Percentiles rank a stretch among this genome's conserved stretches.
Evolutionary conservation across 352 stramenopile genomes (phyloP).

Genomic region (Globisporangium radiosum): DNA sequence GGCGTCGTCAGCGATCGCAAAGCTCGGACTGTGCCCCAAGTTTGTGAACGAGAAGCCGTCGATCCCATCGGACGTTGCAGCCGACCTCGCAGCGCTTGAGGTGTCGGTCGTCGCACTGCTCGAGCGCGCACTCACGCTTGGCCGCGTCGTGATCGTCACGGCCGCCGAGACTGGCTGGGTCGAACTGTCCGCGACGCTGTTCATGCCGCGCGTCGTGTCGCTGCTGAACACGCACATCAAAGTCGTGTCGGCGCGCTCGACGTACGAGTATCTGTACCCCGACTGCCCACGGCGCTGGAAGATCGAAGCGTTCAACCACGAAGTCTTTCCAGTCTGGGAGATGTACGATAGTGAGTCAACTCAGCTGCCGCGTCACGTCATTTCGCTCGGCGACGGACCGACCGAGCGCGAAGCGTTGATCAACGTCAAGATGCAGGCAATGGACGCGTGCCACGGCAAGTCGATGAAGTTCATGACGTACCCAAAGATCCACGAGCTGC

Average conservation of each 20-base stretch:
- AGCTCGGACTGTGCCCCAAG: conserved; percentile 75
- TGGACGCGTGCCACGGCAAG: conserved; percentile 76
- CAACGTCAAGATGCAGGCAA: conserved; percentile 80
- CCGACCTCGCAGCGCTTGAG: conserved; percentile 71
- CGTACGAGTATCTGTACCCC: conserved; percentile 86
- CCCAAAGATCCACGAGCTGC: conserved; percentile 78
- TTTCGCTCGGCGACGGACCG: conserved; percentile 75
- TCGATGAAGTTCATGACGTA: conserved; percentile 87
- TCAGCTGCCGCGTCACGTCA: conserved; percentile 51
- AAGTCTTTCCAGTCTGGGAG: conserved; percentile 76
- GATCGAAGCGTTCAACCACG: conserved; percentile 84
- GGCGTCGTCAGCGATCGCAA: conserved; percentile 75
- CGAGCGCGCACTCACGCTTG: conserved; percentile 58
- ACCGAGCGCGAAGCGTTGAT: conserved; percentile 82
- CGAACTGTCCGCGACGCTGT: conserved; percentile 79
- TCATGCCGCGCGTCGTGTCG: conserved; percentile 78
- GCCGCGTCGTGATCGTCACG: conserved; percentile 85
- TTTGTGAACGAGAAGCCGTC: conserved; percentile 80
- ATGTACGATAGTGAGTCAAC: conserved; percentile 44
- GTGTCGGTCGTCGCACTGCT: conserved; percentile 71
- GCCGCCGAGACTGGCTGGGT: conserved; percentile 89
- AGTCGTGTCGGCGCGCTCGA: conserved; percentile 86
- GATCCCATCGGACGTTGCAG: conserved; percentile 65
- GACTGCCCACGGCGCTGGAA: conserved; percentile 85
- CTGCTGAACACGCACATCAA: conserved; percentile 80